A percentile compares a stretch with the other conserved stretches of the same genome.
Evolutionary conservation across 2,329 filamentous ascomycete genomes (phyloP).

Genomic region (Fusarium sacchari): DNA sequence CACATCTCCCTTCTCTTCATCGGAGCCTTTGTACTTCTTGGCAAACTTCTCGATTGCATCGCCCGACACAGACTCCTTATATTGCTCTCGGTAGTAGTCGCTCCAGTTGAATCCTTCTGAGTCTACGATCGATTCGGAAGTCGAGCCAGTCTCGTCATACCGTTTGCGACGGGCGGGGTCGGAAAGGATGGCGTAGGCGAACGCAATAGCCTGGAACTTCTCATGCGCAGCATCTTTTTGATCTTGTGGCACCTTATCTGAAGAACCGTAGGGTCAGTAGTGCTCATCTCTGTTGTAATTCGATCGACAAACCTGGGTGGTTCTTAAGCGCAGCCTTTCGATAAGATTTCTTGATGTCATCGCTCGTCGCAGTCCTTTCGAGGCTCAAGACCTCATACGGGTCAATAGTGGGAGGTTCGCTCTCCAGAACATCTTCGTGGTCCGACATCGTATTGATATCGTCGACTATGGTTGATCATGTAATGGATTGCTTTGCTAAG

Average conservation of each 20-base stretch:
- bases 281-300: background rate
- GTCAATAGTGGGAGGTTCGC: slow-evolving; percentile 71
- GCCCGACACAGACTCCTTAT: slow-evolving; percentile 76
- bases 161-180: slow-evolving; percentile 81
- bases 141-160: slow-evolving; percentile 92
- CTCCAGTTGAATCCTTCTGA: slow-evolving; percentile 88
- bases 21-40: slow-evolving; percentile 82
- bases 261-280: slow-evolving; percentile 19
- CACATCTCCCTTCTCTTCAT: slow-evolving; percentile 84
- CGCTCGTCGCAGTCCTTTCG: slow-evolving; percentile 74
- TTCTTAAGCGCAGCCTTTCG: slow-evolving; percentile 88
- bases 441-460: slow-evolving; percentile 54
- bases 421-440: slow-evolving; percentile 63
- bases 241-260: slow-evolving; percentile 79
- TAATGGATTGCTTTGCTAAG: background rate
- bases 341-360: slow-evolving; percentile 90
- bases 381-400: slow-evolving; percentile 86
- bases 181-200: slow-evolving; percentile 93
- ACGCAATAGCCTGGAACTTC: slow-evolving; percentile 89
- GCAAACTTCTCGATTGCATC: slow-evolving; percentile 82
- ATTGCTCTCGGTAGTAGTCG: slow-evolving; percentile 88
- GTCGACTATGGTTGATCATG: slow-evolving; percentile 19
- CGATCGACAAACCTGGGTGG: slow-evolving; percentile 74
- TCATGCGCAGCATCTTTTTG: slow-evolving; percentile 78
- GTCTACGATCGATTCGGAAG: slow-evolving; percentile 81